Base-by-base conservation (phyloP, 2,329 filamentous ascomycete genomes). In the Trichoderma harzianum region DNA sequence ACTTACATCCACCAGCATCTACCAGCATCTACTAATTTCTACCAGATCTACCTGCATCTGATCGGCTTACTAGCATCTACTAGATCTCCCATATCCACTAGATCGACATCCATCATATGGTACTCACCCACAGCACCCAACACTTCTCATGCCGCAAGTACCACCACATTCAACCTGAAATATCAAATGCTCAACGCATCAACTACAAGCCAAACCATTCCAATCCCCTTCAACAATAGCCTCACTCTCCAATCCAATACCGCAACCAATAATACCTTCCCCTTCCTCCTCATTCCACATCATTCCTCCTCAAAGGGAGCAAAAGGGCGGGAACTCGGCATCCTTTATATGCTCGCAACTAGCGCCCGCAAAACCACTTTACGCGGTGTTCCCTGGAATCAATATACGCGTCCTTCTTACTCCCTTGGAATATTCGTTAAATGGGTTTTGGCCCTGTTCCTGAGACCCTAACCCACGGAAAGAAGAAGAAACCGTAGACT, bases 281-380 rank as follows among this genome's bases (percentile, higher is more conserved):
- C 63, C 63, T 66, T 55, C 21, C 63, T 55, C 63, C 63, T 55
- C 63, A 66, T 66, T 66, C 47, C 47, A 53, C 30, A 28, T 53
- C 21, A 11, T 65, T 65, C 21, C 43, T 28, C 12, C 12, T n/a
- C 36, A 64, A 64, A 63, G 39, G 36, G 24, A 63, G 30, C 11
- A 5, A 21, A 21, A 34, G 43, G 43, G 43, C 47, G 62, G 21
- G 18, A 7, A 6, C 3, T n/a, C 28, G 43, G 10, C 4, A 12
- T 28, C 63, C 47, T 66, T 55, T 66, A 66, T 66, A 66, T 39
- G 14, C 63, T 32, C 47, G 30, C 63, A 66, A 55, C 53, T 53
- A 30, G 28, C 30, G 30, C 55, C 12, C 10, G 21, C 34, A 57
- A 57, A 70, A 70, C 69, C 69, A 64, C 47, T 70, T 70, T 70